A percentile compares a stretch with the other conserved stretches of the same genome.
Evolutionary conservation across 2,329 filamentous ascomycete genomes (phyloP).

Genomic region (Endoconidiophora polonica): DNA sequence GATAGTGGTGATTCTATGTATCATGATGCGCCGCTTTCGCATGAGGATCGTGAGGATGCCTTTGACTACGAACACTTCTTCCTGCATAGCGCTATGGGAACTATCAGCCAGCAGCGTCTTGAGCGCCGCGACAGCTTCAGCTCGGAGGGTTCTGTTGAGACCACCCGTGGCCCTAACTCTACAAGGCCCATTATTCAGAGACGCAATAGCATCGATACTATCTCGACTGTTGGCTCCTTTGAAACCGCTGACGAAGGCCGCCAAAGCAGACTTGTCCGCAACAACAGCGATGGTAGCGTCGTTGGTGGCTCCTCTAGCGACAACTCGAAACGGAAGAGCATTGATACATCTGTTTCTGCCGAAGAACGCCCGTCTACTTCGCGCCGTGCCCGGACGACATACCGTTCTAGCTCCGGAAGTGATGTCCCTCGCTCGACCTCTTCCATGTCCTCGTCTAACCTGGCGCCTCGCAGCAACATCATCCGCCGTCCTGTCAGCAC

Average conservation of each 20-base stretch:
- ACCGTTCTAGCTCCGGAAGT: conserved; percentile 3
- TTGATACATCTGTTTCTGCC: conserved; percentile 16
- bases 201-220: conserved; percentile 30
- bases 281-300: conserved; percentile 14
- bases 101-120: conserved; percentile 41
- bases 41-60: conserved; percentile 85
- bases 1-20: conserved; percentile 49
- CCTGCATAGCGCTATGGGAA: conserved; percentile 79
- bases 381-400: conserved; percentile 4
- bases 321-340: conserved; percentile 15
- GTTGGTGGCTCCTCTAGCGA: not conserved
- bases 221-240: conserved; percentile 37
- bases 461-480: conserved; percentile 14
- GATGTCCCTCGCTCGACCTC: conserved; percentile 9
- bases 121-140: conserved; percentile 33
- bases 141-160: conserved; percentile 46
- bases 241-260: conserved; percentile 38
- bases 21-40: conserved; percentile 50
- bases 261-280: conserved; percentile 24
- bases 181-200: conserved; percentile 20
- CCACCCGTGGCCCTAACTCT: conserved; percentile 33
- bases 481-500: conserved; percentile 28
- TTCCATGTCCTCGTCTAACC: conserved; percentile 11
- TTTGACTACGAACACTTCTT: conserved; percentile 97
- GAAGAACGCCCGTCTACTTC: conserved; percentile 11